Percentiles rank a stretch among this genome's conserved stretches.
These are phyloP conservation scores for Chytridium lagenaria DNA, from an alignment of 371 early-diverging fungal genomes.

Conservation along the genomic window DNA sequence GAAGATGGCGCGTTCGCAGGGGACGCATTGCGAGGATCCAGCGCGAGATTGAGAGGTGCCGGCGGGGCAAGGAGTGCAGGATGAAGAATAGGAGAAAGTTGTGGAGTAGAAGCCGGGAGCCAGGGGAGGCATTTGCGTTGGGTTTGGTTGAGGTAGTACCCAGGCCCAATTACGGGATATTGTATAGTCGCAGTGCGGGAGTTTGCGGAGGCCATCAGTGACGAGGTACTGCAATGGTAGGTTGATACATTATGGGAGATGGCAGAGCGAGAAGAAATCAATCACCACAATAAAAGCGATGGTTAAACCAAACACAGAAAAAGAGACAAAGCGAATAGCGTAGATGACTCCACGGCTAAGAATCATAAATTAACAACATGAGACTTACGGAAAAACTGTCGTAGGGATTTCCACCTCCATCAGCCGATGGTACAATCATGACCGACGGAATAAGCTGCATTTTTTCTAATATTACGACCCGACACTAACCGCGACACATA, in stretches of 20 bases:
- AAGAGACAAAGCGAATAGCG: no score
- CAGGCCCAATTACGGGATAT: slow-evolving; percentile 23
- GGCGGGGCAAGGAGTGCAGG: slow-evolving; percentile 21
- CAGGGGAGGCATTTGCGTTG: slow-evolving; percentile 7
- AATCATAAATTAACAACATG: no score
- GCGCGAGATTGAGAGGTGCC: slow-evolving; percentile 11
- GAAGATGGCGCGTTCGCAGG: slow-evolving; percentile 18
- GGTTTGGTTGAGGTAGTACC: slow-evolving; percentile 20
- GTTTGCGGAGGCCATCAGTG: slow-evolving; percentile 24
- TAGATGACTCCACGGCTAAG: no score
- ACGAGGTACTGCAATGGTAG: slow-evolving; percentile 20
- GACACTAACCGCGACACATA: background rate
- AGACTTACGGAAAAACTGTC: no score
- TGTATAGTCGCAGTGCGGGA: slow-evolving; percentile 10
- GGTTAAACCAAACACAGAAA: no score
- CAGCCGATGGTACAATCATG: background rate
- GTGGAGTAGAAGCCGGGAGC: slow-evolving; percentile 11
- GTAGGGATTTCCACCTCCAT: slow-evolving; percentile 28
- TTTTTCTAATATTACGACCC: slow-evolving; percentile 7
- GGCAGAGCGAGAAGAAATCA: no score
- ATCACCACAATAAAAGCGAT: no score
- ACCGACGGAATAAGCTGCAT: slow-evolving; percentile 11
- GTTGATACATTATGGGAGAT: no score
- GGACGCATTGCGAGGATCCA: background rate
- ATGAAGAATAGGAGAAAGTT: background rate